phyloP scores from a whole-genome alignment of 306 rosid species.

The Cucurbita pepo region DNA sequence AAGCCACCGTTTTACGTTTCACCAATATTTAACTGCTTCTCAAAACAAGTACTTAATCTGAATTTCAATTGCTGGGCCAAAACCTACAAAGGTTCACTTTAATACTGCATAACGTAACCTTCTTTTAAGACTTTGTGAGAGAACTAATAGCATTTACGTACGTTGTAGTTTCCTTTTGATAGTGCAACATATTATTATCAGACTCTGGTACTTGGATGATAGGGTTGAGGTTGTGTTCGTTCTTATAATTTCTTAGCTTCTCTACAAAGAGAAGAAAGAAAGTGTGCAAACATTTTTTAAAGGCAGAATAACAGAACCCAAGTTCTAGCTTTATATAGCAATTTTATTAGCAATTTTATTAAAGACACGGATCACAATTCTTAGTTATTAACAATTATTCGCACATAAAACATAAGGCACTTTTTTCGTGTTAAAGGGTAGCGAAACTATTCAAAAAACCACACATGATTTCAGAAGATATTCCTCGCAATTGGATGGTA shows the following conservation, averaged over 20 bases:
- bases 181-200: too few relatives aligned
- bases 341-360: background rate
- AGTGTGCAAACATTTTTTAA: background rate
- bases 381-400: background rate
- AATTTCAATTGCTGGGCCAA: background rate
- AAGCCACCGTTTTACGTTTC: background rate
- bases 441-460: background rate
- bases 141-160: too few relatives aligned
- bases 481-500: background rate
- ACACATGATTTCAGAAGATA: background rate
- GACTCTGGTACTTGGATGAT: too few relatives aligned
- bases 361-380: background rate
- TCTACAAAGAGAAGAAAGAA: background rate
- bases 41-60: background rate
- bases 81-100: background rate
- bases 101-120: background rate
- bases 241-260: background rate
- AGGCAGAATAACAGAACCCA: background rate
- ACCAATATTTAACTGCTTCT: background rate
- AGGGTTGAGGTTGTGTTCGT: background rate
- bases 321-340: background rate
- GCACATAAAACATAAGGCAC: background rate
- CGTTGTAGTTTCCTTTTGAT: too few relatives aligned
- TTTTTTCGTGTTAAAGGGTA: background rate
- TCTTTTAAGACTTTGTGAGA: too few relatives aligned